These are phyloP conservation scores for Lotus japonicus DNA, from an alignment of 306 rosid species.

Conservation along the genomic window DNA sequence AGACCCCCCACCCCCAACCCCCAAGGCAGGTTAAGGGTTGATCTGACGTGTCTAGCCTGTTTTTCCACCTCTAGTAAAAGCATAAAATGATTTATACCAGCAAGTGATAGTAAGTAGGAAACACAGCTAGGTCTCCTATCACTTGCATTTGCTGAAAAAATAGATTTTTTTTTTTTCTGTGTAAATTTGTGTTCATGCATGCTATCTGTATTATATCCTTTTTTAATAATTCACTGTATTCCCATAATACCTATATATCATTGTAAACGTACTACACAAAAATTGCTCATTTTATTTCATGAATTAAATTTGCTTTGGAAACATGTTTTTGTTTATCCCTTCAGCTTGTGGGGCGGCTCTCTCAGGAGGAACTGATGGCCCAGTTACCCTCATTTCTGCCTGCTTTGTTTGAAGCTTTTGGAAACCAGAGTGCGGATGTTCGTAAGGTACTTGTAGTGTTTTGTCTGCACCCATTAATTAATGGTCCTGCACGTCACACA, in stretches of 20 bases:
- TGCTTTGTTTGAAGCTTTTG: slow-evolving; percentile 92
- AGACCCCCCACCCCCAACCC: no score
- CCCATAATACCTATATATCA: neutral
- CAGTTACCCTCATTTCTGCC: slow-evolving; percentile 92
- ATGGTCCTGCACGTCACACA: no score
- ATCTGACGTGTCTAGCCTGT: no score
- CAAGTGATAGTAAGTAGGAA: neutral
- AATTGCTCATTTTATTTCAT: neutral
- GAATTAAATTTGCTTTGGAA: slow-evolving; percentile 15
- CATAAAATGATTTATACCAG: neutral
- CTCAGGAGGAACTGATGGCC: slow-evolving; percentile 82
- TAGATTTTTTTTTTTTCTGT: neutral
- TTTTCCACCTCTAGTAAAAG: no score
- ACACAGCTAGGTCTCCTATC: neutral
- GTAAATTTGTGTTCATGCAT: neutral
- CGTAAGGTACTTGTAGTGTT: slow-evolving; percentile 63
- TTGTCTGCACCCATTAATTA: neutral
- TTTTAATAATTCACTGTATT: neutral
- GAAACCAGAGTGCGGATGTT: slow-evolving; percentile 96
- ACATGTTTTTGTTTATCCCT: slow-evolving; percentile 17
- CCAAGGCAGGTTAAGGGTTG: no score
- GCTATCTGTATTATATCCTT: neutral
- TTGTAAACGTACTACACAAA: neutral
- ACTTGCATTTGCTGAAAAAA: neutral
- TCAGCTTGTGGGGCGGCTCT: slow-evolving; percentile 86